Percentiles rank a stretch among this genome's conserved stretches.
These are phyloP conservation scores for Kodamaea sp. DNA, from an alignment of 1,139 yeast species.

Conservation along the genomic window DNA sequence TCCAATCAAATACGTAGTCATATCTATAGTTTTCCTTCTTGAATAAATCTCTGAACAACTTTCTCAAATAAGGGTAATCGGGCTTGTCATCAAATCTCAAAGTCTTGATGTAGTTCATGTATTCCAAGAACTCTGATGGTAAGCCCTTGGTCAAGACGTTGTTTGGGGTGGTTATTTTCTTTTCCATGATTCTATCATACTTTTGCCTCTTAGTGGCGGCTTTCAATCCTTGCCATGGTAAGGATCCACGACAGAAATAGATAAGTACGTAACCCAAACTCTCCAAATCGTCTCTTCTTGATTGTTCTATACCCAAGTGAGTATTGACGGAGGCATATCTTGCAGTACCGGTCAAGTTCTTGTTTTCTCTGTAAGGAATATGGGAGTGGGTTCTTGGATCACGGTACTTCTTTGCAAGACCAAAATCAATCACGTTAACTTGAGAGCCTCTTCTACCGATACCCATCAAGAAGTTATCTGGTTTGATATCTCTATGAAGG, in stretches of 20 bases:
- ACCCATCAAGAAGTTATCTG: slow-evolving; percentile 96
- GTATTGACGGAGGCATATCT: slow-evolving; percentile 95
- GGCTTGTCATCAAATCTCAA: slow-evolving; percentile 96
- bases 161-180: slow-evolving; percentile 90
- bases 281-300: slow-evolving; percentile 95
- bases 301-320: slow-evolving; percentile 95
- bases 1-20: slow-evolving; percentile 97
- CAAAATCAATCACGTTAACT: slow-evolving; percentile 95
- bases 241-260: slow-evolving; percentile 90
- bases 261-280: slow-evolving; percentile 93
- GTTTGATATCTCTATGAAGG: slow-evolving; percentile 90
- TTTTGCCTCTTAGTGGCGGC: slow-evolving; percentile 97
- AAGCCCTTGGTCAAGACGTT: slow-evolving; percentile 89
- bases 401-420: slow-evolving; percentile 92
- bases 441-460: slow-evolving; percentile 94
- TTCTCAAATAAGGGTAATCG: slow-evolving; percentile 86
- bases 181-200: slow-evolving; percentile 95
- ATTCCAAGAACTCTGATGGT: slow-evolving; percentile 87
- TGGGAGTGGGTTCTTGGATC: slow-evolving; percentile 96
- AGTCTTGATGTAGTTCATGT: slow-evolving; percentile 85
- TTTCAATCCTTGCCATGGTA: slow-evolving; percentile 98
- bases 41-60: slow-evolving; percentile 86
- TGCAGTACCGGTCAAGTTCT: slow-evolving; percentile 96
- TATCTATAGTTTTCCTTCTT: slow-evolving; percentile 87
- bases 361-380: slow-evolving; percentile 94